Base-by-base conservation (phyloP, 2,329 filamentous ascomycete genomes). In the Cytospora piceae region DNA sequence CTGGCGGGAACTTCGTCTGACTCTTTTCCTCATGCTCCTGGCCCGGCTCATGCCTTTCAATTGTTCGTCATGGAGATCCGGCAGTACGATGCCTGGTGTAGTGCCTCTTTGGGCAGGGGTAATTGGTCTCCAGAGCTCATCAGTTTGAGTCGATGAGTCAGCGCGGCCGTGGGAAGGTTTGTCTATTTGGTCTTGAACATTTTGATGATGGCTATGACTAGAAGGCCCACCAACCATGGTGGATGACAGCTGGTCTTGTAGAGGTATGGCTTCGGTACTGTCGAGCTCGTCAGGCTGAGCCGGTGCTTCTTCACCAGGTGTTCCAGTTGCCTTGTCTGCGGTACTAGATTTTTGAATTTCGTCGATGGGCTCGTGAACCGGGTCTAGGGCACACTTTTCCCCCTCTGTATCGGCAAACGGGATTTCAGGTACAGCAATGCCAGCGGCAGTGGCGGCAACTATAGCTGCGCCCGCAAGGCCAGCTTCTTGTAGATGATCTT, bases 71-170 rank as follows among this genome's bases (percentile, higher is more conserved):
- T 74, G 67, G 57, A 76, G 72, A 66, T 81, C 77, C 60, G 83
- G 82, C 54, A 83, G 72, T 69, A 81, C 76, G 63, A 84, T 73
- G 60, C 77, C 79, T 57, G 84, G 83, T 39, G 82, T 84, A 17
- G 77, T 73, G 29, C 81, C 75, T 61, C 78, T 74, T 24, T 20
- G 15, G 4, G 56, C 49, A 51, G 65, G 67, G 9, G 61, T 65
- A n/a, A 51, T 63, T 3, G 67, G 61, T 12, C 54, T 58, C 56
- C 61, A 68, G 42, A 49, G 69, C 22, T 69, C 71, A 27, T 74
- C 73, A 15, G 74, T 75, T 60, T 76, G 74, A 14, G 73, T 75
- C 9, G 72, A 69, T 20, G 72, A 73, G 63, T 75, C 70, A 27
- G 71, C 68, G 32, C 73, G 67, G 59, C 69, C 67, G 32, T 69